Evolutionary conservation across 257 asterid genomes (phyloP).

Genomic region (Ilex aquifolium): DNA sequence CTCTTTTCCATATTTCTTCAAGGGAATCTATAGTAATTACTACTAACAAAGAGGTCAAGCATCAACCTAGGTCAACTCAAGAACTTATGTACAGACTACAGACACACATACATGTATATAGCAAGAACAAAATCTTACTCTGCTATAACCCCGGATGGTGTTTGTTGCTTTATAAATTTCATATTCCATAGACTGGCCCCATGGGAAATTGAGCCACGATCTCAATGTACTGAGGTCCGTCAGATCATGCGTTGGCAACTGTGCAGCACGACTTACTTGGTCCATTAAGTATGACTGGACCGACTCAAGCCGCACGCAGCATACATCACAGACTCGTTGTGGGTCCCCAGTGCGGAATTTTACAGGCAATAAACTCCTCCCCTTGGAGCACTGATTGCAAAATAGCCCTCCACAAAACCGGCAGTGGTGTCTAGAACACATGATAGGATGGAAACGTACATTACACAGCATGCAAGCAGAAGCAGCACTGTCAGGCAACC

Average conservation of each 20-base stretch:
- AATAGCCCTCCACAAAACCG: constrained; percentile 92
- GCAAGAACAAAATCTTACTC: constrained; percentile 31
- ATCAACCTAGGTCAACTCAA: no score
- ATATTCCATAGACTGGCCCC: constrained; percentile 98
- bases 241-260: constrained; percentile 81
- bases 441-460: constrained; percentile 82
- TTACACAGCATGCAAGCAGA: constrained; percentile 89
- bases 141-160: constrained; percentile 62
- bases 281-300: constrained; percentile 87
- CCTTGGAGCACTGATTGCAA: constrained; percentile 79
- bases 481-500: constrained; percentile 93
- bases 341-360: constrained; percentile 71
- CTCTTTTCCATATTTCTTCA: no score
- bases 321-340: constrained; percentile 94
- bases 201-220: constrained; percentile 97
- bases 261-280: constrained; percentile 87
- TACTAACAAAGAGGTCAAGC: no score
- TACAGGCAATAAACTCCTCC: constrained; percentile 83
- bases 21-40: no score
- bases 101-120: no score
- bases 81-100: no score
- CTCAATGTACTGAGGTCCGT: constrained; percentile 95
- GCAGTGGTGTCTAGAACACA: constrained; percentile 98
- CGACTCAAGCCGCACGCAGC: constrained; percentile 80
- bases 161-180: constrained; percentile 96